Base-by-base conservation (phyloP, 148 eudicot species). In the Vaccinium darrowii region DNA sequence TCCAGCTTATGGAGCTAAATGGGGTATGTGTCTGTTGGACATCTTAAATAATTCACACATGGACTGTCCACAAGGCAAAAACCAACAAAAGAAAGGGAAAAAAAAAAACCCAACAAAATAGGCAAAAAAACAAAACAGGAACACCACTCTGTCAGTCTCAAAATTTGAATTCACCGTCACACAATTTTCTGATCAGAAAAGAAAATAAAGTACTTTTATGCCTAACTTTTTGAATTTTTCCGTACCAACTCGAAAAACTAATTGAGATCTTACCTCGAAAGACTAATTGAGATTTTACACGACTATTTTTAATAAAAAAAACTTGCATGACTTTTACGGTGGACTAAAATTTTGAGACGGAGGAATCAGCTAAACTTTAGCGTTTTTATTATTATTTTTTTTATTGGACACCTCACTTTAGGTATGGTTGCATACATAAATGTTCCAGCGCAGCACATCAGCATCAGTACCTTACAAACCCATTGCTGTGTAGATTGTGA, bases 41-140 rank as follows among this genome's bases (percentile, higher is more conserved):
- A 80, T 74, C 53, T 62, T 81, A 85, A 87, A 87, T 87, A 85
- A 86, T 87, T 79, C 84, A 81, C 89, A 90, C 90, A 90, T 87
- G 91, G 85, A 49, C 49, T 85, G 91, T 89, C 89, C 71, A 63
- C 51, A 43, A 47, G 62, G n/a, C 15, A 8, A 13, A 30, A 8
- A 65, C 10, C 15, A 49, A 16, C 2, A 21, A 62, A 25, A 27
- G 5, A 27, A 27, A 1, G 16, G 1, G 0, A 5, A 11, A 25
- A 67, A 25, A 25, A 67, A 25, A 25, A 12, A 0, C 0, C 2
- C 39, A 4, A 79, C 5, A 79, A 52, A 52, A 75, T 6, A 7
- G 15, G 49, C 1, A 8, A 8, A 63, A 63, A 63, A n/a, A 65
- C 10, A 25, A 10, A 8, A 53, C 14, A 53, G 0, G 11, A 53